Conservation (phyloP, 805 yeast genomes). For the Dipodascus albidus region DNA sequence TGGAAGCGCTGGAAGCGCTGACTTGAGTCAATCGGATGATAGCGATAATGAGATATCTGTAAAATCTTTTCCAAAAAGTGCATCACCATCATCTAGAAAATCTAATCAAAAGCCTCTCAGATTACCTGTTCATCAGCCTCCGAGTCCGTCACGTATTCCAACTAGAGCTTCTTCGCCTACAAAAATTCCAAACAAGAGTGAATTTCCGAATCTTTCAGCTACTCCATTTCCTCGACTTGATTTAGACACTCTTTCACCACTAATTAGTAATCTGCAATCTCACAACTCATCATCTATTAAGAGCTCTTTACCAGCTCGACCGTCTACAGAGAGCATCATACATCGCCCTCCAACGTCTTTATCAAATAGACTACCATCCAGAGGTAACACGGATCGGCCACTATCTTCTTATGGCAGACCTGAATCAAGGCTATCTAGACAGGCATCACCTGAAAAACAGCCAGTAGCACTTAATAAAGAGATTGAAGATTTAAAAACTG, state of each 20-base stretch:
- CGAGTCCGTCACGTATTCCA: neutral
- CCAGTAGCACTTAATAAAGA: constrained; percentile 11
- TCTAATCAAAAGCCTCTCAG: too few species aligned
- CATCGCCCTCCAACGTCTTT: neutral
- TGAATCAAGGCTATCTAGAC: neutral
- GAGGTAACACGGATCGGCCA: neutral
- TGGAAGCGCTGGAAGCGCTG: too few species aligned
- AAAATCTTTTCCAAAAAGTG: too few species aligned
- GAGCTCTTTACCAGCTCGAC: neutral
- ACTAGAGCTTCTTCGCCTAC: neutral
- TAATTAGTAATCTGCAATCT: too few species aligned
- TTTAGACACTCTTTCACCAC: neutral
- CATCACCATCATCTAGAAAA: too few species aligned
- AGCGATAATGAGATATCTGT: too few species aligned
- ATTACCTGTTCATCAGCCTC: too few species aligned
- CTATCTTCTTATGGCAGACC: neutral
- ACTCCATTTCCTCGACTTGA: neutral
- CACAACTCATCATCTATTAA: neutral
- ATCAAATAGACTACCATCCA: neutral
- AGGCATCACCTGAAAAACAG: neutral
- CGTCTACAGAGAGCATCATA: neutral
- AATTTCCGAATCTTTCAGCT: neutral
- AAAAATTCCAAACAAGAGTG: neutral
- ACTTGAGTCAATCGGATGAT: too few species aligned
- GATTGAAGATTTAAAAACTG: constrained; percentile 16